Evolutionary conservation across 306 rosid genomes (phyloP).

Genomic region (Rosa multiflora): DNA sequence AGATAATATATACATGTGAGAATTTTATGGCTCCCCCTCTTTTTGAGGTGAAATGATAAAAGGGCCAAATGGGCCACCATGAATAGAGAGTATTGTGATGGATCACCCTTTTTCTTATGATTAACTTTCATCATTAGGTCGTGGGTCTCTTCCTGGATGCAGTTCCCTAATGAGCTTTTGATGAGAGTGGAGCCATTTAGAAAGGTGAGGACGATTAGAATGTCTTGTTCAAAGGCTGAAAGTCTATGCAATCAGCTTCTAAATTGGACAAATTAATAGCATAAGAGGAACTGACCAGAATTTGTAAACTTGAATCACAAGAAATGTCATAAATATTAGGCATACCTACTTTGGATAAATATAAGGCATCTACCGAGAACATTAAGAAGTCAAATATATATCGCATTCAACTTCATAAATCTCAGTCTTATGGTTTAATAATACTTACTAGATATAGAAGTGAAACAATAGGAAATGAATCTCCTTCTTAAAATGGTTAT

Average conservation of each 20-base stretch:
- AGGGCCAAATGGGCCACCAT: constrained; percentile 14
- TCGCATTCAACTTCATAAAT: not conserved
- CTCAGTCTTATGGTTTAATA: not conserved
- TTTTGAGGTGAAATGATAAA: constrained; percentile 23
- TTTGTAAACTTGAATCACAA: constrained; percentile 3
- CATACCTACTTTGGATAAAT: constrained; percentile 8
- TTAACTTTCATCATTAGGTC: constrained; percentile 9
- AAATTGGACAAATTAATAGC: not conserved
- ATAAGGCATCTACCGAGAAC: constrained; percentile 1
- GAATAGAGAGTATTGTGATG: constrained; percentile 5
- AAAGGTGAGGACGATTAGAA: constrained; percentile 31
- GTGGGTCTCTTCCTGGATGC: constrained; percentile 34
- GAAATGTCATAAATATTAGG: not conserved
- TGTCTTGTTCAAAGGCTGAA: not conserved
- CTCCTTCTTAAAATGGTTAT: not conserved
- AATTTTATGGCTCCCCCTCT: constrained; percentile 16
- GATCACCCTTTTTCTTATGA: constrained; percentile 17
- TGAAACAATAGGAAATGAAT: not conserved
- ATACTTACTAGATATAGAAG: not conserved
- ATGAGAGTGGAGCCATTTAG: constrained; percentile 30
- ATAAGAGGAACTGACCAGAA: constrained; percentile 2
- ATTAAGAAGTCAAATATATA: not conserved
- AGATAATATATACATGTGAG: constrained; percentile 18
- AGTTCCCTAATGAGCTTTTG: constrained; percentile 36
- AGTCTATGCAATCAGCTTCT: not conserved